These are phyloP conservation scores for Digitaria exilis DNA, from an alignment of 202 grass and related monocot species.

Conservation along the genomic window DNA sequence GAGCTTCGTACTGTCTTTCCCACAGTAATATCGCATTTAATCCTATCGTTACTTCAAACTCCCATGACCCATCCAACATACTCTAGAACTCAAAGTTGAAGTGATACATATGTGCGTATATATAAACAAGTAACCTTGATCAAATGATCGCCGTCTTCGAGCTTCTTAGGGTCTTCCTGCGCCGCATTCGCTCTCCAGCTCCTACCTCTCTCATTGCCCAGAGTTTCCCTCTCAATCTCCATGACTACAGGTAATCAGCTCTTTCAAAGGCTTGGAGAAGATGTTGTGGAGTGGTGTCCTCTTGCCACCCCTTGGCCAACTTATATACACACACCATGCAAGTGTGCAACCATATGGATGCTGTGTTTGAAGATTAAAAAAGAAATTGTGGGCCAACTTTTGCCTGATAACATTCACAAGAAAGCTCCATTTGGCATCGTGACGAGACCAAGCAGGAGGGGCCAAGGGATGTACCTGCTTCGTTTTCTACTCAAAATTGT, in stretches of 20 bases:
- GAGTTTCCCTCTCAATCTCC: constrained; percentile 54
- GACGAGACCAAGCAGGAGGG: not conserved
- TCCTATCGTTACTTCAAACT: not conserved
- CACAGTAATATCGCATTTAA: not conserved
- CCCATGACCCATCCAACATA: not conserved
- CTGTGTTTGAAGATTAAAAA: not conserved
- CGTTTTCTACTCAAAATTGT: constrained; percentile 10
- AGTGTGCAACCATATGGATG: not conserved
- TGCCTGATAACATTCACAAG: constrained; percentile 6
- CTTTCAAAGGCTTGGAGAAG: constrained; percentile 1
- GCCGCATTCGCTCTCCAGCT: constrained; percentile 39
- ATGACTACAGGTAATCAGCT: constrained; percentile 16
- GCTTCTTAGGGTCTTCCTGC: constrained; percentile 41
- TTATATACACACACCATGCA: constrained; percentile 35
- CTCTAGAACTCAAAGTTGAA: not conserved
- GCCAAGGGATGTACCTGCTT: not conserved
- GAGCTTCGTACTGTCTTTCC: not conserved
- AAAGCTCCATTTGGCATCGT: constrained; percentile 39
- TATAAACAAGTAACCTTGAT: constrained; percentile 36
- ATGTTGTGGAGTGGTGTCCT: not conserved
- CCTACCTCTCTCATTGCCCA: constrained; percentile 27
- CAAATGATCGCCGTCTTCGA: constrained; percentile 6
- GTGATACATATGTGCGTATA: not conserved
- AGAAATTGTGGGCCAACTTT: not conserved
- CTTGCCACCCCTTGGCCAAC: constrained; percentile 1